phyloP scores from a whole-genome alignment of 805 yeast species.

The Allodekkera sacchari region DNA sequence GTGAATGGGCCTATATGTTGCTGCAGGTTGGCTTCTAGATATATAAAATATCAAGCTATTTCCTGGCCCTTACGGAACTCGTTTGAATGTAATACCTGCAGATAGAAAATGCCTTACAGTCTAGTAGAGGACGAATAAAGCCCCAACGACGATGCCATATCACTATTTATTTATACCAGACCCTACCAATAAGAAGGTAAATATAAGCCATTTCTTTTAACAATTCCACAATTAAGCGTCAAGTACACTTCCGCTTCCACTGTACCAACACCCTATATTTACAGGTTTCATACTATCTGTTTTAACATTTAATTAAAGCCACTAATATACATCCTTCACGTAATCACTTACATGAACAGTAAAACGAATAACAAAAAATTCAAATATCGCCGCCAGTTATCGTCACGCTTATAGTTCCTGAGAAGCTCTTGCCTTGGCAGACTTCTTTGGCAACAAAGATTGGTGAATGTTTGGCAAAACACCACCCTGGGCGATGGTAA shows the following conservation, averaged over 20 bases:
- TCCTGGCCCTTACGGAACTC: too few species aligned
- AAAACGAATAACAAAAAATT: not conserved
- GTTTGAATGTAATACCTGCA: too few species aligned
- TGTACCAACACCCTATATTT: not conserved
- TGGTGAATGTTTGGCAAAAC: constrained; percentile 96
- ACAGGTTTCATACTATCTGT: not conserved
- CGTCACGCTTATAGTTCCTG: constrained; percentile 41
- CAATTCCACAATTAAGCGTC: too few species aligned
- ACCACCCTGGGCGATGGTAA: constrained; percentile 98
- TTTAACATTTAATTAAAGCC: not conserved
- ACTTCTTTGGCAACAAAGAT: constrained; percentile 67
- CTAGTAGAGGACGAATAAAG: too few species aligned
- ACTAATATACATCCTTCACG: constrained; percentile 20
- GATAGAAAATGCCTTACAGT: too few species aligned
- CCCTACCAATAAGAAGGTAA: not conserved
- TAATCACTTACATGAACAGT: not conserved
- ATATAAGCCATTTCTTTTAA: not conserved
- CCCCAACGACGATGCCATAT: too few species aligned
- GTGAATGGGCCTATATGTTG: too few species aligned
- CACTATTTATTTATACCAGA: not conserved
- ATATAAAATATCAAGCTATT: too few species aligned
- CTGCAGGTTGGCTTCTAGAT: too few species aligned
- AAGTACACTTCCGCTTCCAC: too few species aligned
- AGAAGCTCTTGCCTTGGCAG: constrained; percentile 47
- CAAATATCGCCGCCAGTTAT: too few species aligned